Base-by-base conservation (phyloP, 805 yeast genomes). In the Cyberlindnera americana region DNA sequence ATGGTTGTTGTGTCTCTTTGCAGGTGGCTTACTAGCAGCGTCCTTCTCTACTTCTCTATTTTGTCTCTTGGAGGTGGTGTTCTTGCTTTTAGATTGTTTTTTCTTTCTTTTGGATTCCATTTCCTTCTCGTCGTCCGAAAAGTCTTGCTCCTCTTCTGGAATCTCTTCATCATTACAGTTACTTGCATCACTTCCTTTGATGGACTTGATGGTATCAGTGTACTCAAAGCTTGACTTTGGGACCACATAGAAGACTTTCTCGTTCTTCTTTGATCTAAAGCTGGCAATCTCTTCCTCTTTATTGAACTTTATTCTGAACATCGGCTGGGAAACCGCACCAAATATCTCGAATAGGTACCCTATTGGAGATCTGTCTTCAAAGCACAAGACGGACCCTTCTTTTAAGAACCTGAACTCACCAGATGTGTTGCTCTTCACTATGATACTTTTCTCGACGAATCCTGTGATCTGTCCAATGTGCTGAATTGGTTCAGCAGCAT, bases 101-200 rank as follows among this genome's bases (percentile, higher is more conserved):
- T 73, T 80, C 17, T 70, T 61, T 38, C 73, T 75, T 56, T 83
- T 90, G 32, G 75, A 76, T 25, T 76, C 81, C 50, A 78, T 74
- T 59, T 93, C 98, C 45, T 76, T 77, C 57, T 91, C 98, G 61
- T 93, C 98, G 59, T 93, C 98, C 2, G 96, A 86, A 50, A 82
- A 91, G 57, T 91, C 98, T 59, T 87, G 95, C 59, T 93, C 98
- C 22, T 85, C 95, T 50, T 81, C 89, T 0, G 96, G 88, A 22
- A 91, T 63, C 55, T 93, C 99, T 64, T 93, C 98, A 60, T 93
- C 99, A 58, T 87, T 83, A 60, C 87, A 81, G 53, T 93, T 93
- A 54, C 95, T 84, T 0, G 99, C 99, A 65, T 93, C 99, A 2
- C 89, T 82, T 18, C 98, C 99, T 54, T 83, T 90, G 15, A 80